phyloP scores from a whole-genome alignment of 2,329 filamentous ascomycete genomes.

The Pseudocercospora fijiensis region DNA sequence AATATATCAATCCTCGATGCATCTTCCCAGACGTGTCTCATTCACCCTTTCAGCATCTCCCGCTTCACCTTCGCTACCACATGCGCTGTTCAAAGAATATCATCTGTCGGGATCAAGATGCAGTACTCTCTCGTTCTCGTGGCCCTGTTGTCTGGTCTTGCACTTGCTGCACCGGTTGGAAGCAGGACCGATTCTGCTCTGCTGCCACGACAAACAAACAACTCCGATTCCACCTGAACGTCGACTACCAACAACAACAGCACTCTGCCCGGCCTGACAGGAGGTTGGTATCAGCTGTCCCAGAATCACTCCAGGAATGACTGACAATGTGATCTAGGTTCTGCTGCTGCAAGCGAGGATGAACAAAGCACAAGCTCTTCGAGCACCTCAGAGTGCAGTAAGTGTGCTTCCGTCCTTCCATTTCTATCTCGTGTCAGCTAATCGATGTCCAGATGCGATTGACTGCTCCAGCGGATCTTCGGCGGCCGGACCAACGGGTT shows the following conservation, averaged over 20 bases:
- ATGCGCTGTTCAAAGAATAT: background rate
- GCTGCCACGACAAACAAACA: background rate
- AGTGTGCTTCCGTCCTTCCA: background rate
- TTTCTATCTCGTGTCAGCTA: background rate
- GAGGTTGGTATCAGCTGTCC: background rate
- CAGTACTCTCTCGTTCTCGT: background rate
- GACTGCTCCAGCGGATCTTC: background rate
- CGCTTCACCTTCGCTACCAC: background rate
- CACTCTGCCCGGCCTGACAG: background rate
- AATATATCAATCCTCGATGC: background rate
- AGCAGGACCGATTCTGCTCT: slow-evolving; percentile 2
- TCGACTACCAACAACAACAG: background rate
- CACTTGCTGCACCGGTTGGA: slow-evolving; percentile 5
- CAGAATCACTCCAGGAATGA: background rate
- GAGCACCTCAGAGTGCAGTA: slow-evolving; percentile 3
- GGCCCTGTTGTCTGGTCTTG: background rate
- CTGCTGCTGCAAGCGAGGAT: slow-evolving; percentile 1
- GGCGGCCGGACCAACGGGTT: background rate
- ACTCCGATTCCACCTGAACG: background rate
- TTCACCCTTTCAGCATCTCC: background rate
- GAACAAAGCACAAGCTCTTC: slow-evolving; percentile 6
- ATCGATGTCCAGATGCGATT: background rate
- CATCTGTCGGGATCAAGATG: background rate
- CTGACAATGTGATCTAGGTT: background rate
- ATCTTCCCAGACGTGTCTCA: background rate